Evolutionary conservation across 345 rosid genomes (phyloP), one percentile per base, ranked within the genome.

Genomic region (Aurinia saxatilis): DNA sequence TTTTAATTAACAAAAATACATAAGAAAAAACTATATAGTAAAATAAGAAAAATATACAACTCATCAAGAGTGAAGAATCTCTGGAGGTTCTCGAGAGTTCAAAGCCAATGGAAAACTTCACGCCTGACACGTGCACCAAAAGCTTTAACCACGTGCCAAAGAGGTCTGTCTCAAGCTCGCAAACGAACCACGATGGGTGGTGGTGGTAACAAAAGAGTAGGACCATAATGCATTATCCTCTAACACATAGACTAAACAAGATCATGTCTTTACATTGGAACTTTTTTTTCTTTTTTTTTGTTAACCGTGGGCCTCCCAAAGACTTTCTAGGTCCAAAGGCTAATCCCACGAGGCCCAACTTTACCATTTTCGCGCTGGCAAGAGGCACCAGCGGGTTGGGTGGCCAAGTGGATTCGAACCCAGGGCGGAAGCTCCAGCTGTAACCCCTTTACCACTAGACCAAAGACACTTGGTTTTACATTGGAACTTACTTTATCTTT

Each of bases 131-230:
- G 59, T 70, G 69, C 52, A 49, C 54, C 41, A 53, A n/a, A 56
- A 55, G 40, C 65, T 48, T 63, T 56, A 48, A 47, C 69, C 70
- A 70, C 75, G 70, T 57, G 70, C 75, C 65, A 33, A 17, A 23
- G 51, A 31, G 63, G 55, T 19, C 61, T 49, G 50, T 30, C 45
- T 45, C 12, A 17, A 17, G 60, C 60, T 60, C 49, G 27, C 56
- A 33, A n/a, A 12, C 39, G 29, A 70, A 46, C 56, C 50, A 60
- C 31, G 14, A 45, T 50, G 18, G n/a, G 15, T 39, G 65, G 37
- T 57, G 18, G 44, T 16, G 17, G 6, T 27, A 27, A 27, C 30
- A 27, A 2, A 42, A 16, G 30, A n/a, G 66, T 59, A 60, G 55
- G 73, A 60, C 60, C 47, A 2, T 41, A 6, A 17, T 33, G 53